Conservation (phyloP, 768 basidiomycete species). For the Tricholoma flavovirens region DNA sequence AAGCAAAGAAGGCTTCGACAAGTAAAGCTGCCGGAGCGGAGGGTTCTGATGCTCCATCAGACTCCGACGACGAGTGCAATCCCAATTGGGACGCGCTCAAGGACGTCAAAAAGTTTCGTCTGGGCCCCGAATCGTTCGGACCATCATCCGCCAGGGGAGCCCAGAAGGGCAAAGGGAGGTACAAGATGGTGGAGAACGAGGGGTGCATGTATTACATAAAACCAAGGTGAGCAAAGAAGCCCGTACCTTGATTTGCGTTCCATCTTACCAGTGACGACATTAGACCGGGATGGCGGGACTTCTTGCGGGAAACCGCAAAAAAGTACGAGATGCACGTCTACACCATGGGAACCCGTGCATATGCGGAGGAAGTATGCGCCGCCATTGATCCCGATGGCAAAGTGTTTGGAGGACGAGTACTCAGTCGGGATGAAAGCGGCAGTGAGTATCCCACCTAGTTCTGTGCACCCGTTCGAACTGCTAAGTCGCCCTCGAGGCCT, state of each 20-base stretch:
- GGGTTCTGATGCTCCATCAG: constrained; percentile 28
- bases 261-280: constrained; percentile 9
- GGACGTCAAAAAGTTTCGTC: constrained; percentile 84
- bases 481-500: constrained; percentile 47
- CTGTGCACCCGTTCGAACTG: background rate
- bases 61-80: constrained; percentile 63
- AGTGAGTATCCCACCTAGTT: constrained; percentile 49
- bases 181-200: constrained; percentile 62
- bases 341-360: constrained; percentile 97
- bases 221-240: constrained; percentile 63
- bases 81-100: constrained; percentile 90
- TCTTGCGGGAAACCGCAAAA: constrained; percentile 62
- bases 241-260: background rate
- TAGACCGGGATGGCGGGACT: constrained; percentile 79
- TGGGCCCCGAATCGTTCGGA: constrained; percentile 73
- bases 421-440: constrained; percentile 94
- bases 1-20: constrained; percentile 35
- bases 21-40: constrained; percentile 31
- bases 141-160: constrained; percentile 30
- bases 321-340: constrained; percentile 99
- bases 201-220: constrained; percentile 98
- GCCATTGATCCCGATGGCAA: constrained; percentile 87
- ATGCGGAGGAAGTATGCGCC: constrained; percentile 92
- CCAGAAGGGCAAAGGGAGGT: constrained; percentile 49
- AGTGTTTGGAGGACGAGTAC: constrained; percentile 80